A percentile compares a stretch with the other conserved stretches of the same genome.
These are phyloP conservation scores for Fusarium sp. DNA, from an alignment of 2,329 filamentous ascomycete species.

Conservation along the genomic window DNA sequence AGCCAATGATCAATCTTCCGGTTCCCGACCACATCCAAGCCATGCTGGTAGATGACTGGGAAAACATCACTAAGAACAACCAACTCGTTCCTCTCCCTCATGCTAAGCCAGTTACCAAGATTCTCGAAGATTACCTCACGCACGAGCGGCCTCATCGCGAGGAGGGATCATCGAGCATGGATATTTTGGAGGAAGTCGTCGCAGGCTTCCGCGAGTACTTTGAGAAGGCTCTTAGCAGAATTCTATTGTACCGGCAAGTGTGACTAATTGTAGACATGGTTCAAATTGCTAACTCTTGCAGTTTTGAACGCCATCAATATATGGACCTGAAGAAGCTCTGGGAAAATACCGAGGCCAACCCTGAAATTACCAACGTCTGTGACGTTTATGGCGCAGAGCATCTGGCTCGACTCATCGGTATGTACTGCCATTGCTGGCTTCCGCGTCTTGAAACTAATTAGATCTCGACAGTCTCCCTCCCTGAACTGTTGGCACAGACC, in stretches of 20 bases:
- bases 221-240: conserved; percentile 86
- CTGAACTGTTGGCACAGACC: conserved; percentile 94
- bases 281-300: conserved; percentile 53
- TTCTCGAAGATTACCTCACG: conserved; percentile 83
- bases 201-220: conserved; percentile 93
- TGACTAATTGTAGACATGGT: background rate
- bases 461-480: conserved; percentile 77
- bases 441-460: conserved; percentile 10
- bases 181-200: conserved; percentile 91
- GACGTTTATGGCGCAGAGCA: conserved; percentile 96
- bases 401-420: conserved; percentile 88
- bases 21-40: conserved; percentile 93
- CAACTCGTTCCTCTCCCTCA: conserved; percentile 89
- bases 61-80: conserved; percentile 96
- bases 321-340: conserved; percentile 80
- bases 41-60: conserved; percentile 97
- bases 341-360: conserved; percentile 70
- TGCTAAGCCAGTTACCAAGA: conserved; percentile 77
- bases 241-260: conserved; percentile 82
- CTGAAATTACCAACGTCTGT: conserved; percentile 76
- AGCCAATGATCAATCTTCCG: conserved; percentile 86
- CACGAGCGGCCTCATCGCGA: conserved; percentile 76
- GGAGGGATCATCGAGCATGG: conserved; percentile 76
- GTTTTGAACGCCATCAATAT: conserved; percentile 92
- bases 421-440: conserved; percentile 45